Base-by-base conservation (phyloP, 768 basidiomycete species). In the Pseudohyphozyma bogoriensis region DNA sequence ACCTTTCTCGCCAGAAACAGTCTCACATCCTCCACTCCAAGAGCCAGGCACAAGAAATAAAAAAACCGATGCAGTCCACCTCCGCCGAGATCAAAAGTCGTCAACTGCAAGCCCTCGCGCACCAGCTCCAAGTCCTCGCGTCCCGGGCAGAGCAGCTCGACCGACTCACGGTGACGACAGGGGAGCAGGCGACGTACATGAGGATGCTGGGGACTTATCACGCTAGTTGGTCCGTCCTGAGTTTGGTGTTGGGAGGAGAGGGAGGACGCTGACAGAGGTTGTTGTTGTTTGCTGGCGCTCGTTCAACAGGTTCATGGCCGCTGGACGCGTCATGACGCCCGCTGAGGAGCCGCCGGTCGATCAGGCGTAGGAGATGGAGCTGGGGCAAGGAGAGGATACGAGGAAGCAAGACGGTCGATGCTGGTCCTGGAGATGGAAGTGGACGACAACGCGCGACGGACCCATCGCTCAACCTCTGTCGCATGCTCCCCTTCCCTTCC, bases 71-170 rank as follows among this genome's bases (percentile, higher is more conserved):
- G 40, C 40, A 15, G 40, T 20, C 40, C 10, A 20, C 40, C 18
- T 42, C 40, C 40, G 40, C n/a, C 9, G 40, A 15, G 8, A 50
- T 37, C 36, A 52, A 52, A 20, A 35, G 39, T 36, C 55, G 54
- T 16, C 61, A 61, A 20, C 46, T 62, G 40, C 32, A 51, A 16
- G 39, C 59, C 29, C 60, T 66, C 45, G 55, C 60, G n/a, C 55
- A 46, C 1, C 55, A 62, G 35, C 55, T 66, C 1, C 24, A 33
- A 6, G 1, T 93, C 24, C 55, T 66, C 26, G 39, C 58, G 12
- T 28, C 57, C 31, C 50, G 60, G n/a, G 62, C 60, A 11, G 55
- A 53, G 24, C 32, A 59, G 26, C 64, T 66, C 50, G 57, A 58
- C 15, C 60, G 62, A 44, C 46, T 66, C 16, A 31, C 58, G 18